These are phyloP conservation scores for Lyophyllum semitale DNA, from an alignment of 768 basidiomycete genomes.

Conservation along the genomic window DNA sequence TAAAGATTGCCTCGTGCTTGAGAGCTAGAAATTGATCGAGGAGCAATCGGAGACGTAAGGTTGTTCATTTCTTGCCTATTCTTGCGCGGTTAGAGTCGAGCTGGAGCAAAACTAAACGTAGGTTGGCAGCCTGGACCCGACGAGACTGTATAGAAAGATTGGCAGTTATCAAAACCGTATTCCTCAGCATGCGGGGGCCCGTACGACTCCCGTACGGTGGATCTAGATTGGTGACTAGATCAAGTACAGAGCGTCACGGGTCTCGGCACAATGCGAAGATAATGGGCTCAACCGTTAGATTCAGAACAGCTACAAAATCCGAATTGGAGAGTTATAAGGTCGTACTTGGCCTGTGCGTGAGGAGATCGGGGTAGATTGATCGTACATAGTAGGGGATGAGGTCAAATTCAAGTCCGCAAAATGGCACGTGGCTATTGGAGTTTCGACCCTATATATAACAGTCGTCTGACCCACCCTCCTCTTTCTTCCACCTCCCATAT, in stretches of 20 bases:
- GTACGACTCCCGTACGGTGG: not conserved
- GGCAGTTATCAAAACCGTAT: not conserved
- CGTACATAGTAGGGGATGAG: not conserved
- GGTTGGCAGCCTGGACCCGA: not conserved
- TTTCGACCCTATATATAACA: conserved; percentile 23
- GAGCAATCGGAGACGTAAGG: not conserved
- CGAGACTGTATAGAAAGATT: not conserved
- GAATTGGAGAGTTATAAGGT: not conserved
- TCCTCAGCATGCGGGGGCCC: not conserved
- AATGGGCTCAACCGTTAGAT: not conserved
- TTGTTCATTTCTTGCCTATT: too few relatives aligned
- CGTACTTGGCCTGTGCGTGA: conserved; percentile 4
- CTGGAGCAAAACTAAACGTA: not conserved
- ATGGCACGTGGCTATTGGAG: conserved; percentile 18
- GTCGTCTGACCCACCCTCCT: conserved; percentile 6
- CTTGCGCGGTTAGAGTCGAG: not conserved
- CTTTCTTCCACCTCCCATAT: too few relatives aligned
- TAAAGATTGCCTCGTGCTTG: not conserved
- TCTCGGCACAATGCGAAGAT: not conserved
- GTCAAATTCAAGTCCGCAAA: conserved; percentile 1
- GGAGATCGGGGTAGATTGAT: not conserved
- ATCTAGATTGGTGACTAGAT: conserved; percentile 1
- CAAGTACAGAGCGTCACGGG: not conserved
- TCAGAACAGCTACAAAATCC: not conserved
- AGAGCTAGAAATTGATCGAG: not conserved